Evolutionary conservation across 2,329 filamentous ascomycete species (phyloP).

Genomic region (Nigrospora sphaerica): DNA sequence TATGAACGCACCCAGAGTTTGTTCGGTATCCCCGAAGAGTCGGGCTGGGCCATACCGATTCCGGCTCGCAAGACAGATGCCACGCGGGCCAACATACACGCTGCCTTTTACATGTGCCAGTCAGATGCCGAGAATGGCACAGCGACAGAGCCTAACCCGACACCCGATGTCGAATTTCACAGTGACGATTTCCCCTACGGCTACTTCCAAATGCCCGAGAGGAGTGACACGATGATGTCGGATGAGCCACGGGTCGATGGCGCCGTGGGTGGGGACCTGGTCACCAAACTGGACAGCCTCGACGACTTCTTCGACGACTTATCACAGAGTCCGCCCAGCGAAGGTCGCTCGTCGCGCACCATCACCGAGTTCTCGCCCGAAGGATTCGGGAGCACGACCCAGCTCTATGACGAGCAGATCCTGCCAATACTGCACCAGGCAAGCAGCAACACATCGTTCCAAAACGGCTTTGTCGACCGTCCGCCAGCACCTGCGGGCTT

Average conservation of each 20-base stretch:
- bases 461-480: constrained; percentile 79
- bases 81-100: constrained; percentile 88
- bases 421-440: constrained; percentile 85
- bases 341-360: constrained; percentile 54
- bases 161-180: constrained; percentile 88
- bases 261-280: constrained; percentile 69
- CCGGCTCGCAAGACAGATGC: constrained; percentile 83
- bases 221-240: constrained; percentile 88
- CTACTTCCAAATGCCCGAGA: constrained; percentile 65
- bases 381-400: constrained; percentile 66
- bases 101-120: constrained; percentile 90
- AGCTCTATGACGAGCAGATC: constrained; percentile 89
- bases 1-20: constrained; percentile 91
- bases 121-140: constrained; percentile 53
- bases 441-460: constrained; percentile 73
- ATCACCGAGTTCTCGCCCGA: constrained; percentile 60
- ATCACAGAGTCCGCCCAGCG: constrained; percentile 51
- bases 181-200: constrained; percentile 80
- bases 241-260: constrained; percentile 68
- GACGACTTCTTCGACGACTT: constrained; percentile 78
- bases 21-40: constrained; percentile 93
- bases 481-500: constrained; percentile 29
- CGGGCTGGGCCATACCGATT: constrained; percentile 92
- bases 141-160: constrained; percentile 54
- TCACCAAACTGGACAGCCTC: constrained; percentile 70